phyloP scores from a whole-genome alignment of 2,329 filamentous ascomycete species.

The Penicillium corylophilum region DNA sequence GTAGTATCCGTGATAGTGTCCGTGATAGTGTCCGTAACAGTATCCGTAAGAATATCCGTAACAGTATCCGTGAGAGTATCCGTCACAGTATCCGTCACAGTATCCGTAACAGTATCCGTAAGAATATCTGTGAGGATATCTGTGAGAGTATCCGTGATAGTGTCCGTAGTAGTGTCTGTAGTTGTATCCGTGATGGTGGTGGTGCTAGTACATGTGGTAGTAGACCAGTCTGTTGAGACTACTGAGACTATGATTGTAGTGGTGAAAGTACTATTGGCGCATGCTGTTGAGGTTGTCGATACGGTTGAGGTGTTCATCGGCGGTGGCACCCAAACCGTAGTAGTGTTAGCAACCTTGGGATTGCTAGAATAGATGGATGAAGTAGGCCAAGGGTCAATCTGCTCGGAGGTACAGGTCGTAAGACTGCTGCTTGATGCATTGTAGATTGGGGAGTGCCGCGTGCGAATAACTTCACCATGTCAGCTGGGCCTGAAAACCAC shows the following conservation, averaged over 20 bases:
- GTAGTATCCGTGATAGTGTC: constrained; percentile 1
- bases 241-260: constrained; percentile 3
- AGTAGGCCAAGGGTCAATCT: neutral
- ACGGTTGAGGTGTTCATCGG: neutral
- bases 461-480: constrained; percentile 6
- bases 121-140: neutral
- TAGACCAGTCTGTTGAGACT: neutral
- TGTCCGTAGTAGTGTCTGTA: constrained; percentile 1
- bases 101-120: neutral
- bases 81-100: neutral
- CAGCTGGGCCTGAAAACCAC: neutral
- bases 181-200: neutral
- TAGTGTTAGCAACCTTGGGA: constrained; percentile 2
- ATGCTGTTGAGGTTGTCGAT: neutral
- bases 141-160: constrained; percentile 2
- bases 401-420: constrained; percentile 4
- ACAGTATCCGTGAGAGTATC: constrained; percentile 1
- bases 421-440: neutral
- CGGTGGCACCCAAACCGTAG: neutral
- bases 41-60: constrained; percentile 2
- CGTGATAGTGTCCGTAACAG: neutral
- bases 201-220: neutral
- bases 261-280: constrained; percentile 1
- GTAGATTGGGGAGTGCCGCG: constrained; percentile 2
- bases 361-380: neutral